Evolutionary conservation across 139 green algal species (phyloP), one percentile per base, ranked within the genome.

Genomic region (Cymbomonas tetramitiformis): DNA sequence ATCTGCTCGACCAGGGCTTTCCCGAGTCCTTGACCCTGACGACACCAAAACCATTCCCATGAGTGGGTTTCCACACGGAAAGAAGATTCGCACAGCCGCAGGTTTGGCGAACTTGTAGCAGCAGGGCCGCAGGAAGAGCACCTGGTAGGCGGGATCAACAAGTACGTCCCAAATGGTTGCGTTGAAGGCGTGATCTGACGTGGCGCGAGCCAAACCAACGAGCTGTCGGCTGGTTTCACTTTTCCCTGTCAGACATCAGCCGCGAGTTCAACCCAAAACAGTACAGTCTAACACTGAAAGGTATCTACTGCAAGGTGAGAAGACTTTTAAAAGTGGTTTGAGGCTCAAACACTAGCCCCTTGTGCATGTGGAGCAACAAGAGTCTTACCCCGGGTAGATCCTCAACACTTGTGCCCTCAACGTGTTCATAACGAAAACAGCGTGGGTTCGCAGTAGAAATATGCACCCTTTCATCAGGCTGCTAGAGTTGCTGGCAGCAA

Each of bases 161-260:
- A 96, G 62, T 9, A 96, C 85, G 64, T 97, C 90, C 87, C 90
- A 97, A 28, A 97, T 91, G 28, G 90, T 97, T 33, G 89, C 90
- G 55, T 97, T 97, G 79, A 97, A 97, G 0, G 76, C 86, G 51
- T 93, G 82, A 70, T 97, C 90, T 12, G 61, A 82, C 2, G 90
- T 97, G 29, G 80, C 85, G 2, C 90, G 73, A 4, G 83, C 86
- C 30, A 94, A 54, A 1, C 85, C 88, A 12, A 95, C 79, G 1
- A 95, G 67, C 25, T 57, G 57, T 10, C 34, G 32, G 19, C 46
- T 28, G 18, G 4, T 2, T 2, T 15, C 25, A 5, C 54, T 30
- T 31, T 49, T 10, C 31, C 32, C 12, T 40, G 39, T 23, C 36
- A 10, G 8, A 26, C 49, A 7, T 30, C 49, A 51, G 15, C 43